phyloP scores from a whole-genome alignment of 225 moss, liverwort and hornwort genomes.

The Anthoceros angustus region DNA sequence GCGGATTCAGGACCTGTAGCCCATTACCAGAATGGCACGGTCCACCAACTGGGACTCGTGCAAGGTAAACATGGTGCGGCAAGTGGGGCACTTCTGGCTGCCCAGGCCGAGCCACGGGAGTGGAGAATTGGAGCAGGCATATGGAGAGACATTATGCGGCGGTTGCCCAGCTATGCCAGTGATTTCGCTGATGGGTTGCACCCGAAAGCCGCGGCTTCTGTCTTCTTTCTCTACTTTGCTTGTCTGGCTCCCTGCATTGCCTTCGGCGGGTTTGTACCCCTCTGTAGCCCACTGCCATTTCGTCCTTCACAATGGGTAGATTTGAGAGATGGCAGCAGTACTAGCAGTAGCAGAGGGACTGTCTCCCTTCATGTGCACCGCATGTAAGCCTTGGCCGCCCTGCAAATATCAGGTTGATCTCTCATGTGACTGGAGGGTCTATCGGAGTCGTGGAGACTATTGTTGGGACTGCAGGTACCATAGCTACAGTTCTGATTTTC shows the following conservation, averaged over 20 bases:
- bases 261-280: conserved; percentile 50
- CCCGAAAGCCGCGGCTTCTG: conserved; percentile 33
- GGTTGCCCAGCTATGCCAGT: conserved; percentile 26
- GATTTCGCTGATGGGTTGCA: conserved; percentile 56
- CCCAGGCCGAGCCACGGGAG: conserved; percentile 6
- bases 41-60: too few species aligned
- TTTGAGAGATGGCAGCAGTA: background rate
- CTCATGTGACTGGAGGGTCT: conserved; percentile 39
- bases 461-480: conserved; percentile 46
- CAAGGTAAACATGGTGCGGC: background rate
- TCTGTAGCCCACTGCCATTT: background rate
- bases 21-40: too few species aligned
- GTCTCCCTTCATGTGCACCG: background rate
- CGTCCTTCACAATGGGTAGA: background rate
- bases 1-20: too few species aligned
- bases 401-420: conserved; percentile 32
- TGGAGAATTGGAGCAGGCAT: conserved; percentile 32
- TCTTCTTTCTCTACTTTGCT: conserved; percentile 45
- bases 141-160: conserved; percentile 33
- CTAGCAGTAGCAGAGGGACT: background rate
- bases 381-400: background rate
- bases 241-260: conserved; percentile 69
- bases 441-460: conserved; percentile 67
- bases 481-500: background rate
- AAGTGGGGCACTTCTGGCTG: background rate